Percentiles rank a stretch among this genome's conserved stretches.
These are phyloP conservation scores for Talaromyces sp. DNA, from an alignment of 2,329 filamentous ascomycete species.

Conservation along the genomic window DNA sequence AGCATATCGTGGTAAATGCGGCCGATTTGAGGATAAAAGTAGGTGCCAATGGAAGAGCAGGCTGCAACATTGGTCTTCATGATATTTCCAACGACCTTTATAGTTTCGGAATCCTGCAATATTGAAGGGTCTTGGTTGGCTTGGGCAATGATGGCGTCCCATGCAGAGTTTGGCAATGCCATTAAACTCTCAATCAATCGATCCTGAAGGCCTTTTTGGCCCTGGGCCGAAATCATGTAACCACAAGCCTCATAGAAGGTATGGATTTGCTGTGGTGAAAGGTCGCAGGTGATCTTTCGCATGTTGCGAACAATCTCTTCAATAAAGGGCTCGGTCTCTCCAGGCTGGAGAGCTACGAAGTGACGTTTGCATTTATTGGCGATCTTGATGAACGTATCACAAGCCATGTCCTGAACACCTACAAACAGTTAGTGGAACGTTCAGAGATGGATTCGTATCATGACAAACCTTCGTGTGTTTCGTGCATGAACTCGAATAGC, in stretches of 20 bases:
- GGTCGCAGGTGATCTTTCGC: conserved; percentile 90
- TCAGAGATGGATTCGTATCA: background rate
- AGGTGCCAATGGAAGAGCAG: conserved; percentile 91
- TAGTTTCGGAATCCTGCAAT: conserved; percentile 87
- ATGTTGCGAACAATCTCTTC: conserved; percentile 97
- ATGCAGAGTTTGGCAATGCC: conserved; percentile 88
- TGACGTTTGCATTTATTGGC: conserved; percentile 96
- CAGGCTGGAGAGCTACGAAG: conserved; percentile 93
- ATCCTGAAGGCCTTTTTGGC: conserved; percentile 91
- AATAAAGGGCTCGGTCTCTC: conserved; percentile 93
- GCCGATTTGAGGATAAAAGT: conserved; percentile 97
- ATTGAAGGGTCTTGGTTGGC: conserved; percentile 83
- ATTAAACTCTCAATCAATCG: conserved; percentile 87
- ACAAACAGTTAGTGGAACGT: conserved; percentile 16
- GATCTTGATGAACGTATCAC: conserved; percentile 99
- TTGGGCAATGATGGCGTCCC: conserved; percentile 89
- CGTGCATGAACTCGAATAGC: conserved; percentile 99
- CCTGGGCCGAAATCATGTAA: conserved; percentile 98
- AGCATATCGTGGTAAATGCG: conserved; percentile 98
- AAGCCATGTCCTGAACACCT: conserved; percentile 99
- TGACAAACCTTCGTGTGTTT: conserved; percentile 84
- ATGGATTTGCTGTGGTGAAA: conserved; percentile 95
- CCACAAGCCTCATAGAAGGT: conserved; percentile 99
- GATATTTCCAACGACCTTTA: conserved; percentile 98
- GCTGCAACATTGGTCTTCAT: conserved; percentile 99